These are phyloP conservation scores for Glebionis coronaria DNA, from an alignment of 129 eudicot genomes.

Conservation along the genomic window DNA sequence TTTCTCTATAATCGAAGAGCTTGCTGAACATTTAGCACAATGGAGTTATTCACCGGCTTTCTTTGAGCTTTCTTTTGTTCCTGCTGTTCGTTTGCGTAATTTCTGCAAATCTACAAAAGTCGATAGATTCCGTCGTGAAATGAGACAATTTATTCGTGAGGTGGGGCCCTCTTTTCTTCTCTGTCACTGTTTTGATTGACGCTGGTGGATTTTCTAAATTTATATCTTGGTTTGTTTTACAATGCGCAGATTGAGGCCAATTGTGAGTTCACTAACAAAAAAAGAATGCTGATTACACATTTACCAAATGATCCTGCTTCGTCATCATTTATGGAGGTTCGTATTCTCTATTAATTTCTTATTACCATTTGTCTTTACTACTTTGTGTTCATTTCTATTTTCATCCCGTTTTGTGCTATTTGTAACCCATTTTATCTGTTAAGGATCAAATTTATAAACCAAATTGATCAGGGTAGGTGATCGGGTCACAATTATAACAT, in stretches of 20 bases:
- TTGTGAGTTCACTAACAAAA: conserved; percentile 68
- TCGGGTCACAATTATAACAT: not conserved
- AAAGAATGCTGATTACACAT: conserved; percentile 48
- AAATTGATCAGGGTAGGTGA: too few relatives aligned
- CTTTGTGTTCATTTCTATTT: not conserved
- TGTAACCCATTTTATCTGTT: too few relatives aligned
- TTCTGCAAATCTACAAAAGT: conserved; percentile 88
- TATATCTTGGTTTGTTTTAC: conserved; percentile 17
- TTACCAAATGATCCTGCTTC: conserved; percentile 80
- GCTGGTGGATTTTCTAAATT: conserved; percentile 3
- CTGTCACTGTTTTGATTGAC: not conserved
- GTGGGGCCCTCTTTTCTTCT: conserved; percentile 25
- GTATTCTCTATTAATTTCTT: conserved; percentile 8
- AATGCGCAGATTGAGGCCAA: conserved; percentile 76
- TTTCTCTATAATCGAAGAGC: conserved; percentile 71
- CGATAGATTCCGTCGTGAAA: conserved; percentile 83
- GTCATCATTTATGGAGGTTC: conserved; percentile 77
- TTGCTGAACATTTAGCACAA: conserved; percentile 89
- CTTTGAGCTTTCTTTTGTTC: conserved; percentile 81
- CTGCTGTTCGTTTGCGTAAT: conserved; percentile 71
- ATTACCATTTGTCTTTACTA: too few relatives aligned
- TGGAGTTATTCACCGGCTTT: conserved; percentile 95
- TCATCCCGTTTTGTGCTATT: not conserved
- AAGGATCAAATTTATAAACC: too few relatives aligned
- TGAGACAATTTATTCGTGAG: conserved; percentile 76